Base-by-base conservation (phyloP, 2,329 filamentous ascomycete genomes). In the Colletotrichum sublineola region DNA sequence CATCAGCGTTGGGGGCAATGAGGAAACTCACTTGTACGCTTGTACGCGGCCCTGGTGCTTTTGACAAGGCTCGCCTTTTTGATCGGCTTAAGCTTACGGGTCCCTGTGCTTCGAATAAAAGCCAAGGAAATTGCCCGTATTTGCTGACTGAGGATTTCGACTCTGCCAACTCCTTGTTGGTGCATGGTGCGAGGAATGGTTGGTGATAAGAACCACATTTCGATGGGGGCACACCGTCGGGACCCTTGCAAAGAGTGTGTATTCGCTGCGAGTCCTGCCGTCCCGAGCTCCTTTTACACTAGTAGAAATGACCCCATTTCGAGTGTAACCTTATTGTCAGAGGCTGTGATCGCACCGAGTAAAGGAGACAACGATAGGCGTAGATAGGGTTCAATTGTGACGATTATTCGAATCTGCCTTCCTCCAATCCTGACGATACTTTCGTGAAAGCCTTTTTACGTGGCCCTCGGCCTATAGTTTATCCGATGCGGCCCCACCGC, bases 1-100 rank as follows among this genome's bases (percentile, higher is more conserved):
- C 36, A 24, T 42, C 40, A 46, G 20, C 40, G 48, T n/a, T 14
- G 18, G 9, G 5, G 5, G 15, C 14, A 55, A 15, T 36, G 14
- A 31, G 52, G 9, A n/a, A n/a, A 14, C 11, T 7, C 14, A 52
- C 24, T n/a, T 42, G 12, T 5, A 20, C 42, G 48, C 29, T 31
- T 24, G 3, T 40, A 63, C 53, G 50, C 40, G 60, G 46, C 8
- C 68, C 63, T 52, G 15, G 2, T n/a, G 38, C 6, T 29, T 36
- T 46, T 44, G 58, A n/a, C 56, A 33, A 42, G 53, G 52, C 52
- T 42, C 52, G 63, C 65, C 53, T 64, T 40, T 66, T 64, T 3
- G 15, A 63, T 53, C 69, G 55, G 69, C 58, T 64, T 64, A 64
- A 64, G 63, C 66, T 61, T 55, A 56, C 64, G 66, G 66, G 60